phyloP scores from a whole-genome alignment of 805 yeast genomes.

The Saturnispora ahearnii region DNA sequence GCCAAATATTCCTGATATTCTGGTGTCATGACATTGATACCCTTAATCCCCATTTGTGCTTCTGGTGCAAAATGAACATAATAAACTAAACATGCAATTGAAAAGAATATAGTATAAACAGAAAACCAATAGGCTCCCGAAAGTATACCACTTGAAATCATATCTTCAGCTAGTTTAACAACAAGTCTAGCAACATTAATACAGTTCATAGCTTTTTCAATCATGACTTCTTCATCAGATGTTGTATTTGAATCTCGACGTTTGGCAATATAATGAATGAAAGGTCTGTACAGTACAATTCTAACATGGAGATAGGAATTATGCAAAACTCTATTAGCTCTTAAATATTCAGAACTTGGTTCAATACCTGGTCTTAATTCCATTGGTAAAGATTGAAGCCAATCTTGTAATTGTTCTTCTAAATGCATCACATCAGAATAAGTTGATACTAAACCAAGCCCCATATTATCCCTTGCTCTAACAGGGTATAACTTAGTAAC shows the following conservation, averaged over 20 bases:
- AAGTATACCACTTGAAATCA: conserved; percentile 62
- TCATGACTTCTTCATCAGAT: conserved; percentile 46
- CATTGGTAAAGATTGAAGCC: conserved; percentile 64
- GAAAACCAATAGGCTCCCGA: conserved; percentile 90
- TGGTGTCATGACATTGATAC: conserved; percentile 27
- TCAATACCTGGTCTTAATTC: conserved; percentile 65
- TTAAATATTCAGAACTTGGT: conserved; percentile 55
- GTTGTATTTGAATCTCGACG: conserved; percentile 25
- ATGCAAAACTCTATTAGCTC: conserved; percentile 68
- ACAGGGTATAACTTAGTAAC: conserved; percentile 70
- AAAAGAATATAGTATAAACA: conserved; percentile 79
- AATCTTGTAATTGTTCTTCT: conserved; percentile 58
- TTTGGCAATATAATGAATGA: conserved; percentile 72
- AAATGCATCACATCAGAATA: conserved; percentile 43
- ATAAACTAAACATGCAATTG: conserved; percentile 78
- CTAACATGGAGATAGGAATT: conserved; percentile 68
- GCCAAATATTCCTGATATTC: conserved; percentile 43
- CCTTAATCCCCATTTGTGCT: conserved; percentile 10
- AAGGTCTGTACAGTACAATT: conserved; percentile 77
- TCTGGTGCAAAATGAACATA: conserved; percentile 52
- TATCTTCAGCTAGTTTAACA: conserved; percentile 69
- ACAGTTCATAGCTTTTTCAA: conserved; percentile 72
- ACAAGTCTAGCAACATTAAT: conserved; percentile 77
- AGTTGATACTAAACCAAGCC: conserved; percentile 3
- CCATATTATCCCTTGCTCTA: conserved; percentile 30